Evolutionary conservation across 352 stramenopile genomes (phyloP), one percentile per base, ranked within the genome.

Genomic region (Elongisporangium undulatum): DNA sequence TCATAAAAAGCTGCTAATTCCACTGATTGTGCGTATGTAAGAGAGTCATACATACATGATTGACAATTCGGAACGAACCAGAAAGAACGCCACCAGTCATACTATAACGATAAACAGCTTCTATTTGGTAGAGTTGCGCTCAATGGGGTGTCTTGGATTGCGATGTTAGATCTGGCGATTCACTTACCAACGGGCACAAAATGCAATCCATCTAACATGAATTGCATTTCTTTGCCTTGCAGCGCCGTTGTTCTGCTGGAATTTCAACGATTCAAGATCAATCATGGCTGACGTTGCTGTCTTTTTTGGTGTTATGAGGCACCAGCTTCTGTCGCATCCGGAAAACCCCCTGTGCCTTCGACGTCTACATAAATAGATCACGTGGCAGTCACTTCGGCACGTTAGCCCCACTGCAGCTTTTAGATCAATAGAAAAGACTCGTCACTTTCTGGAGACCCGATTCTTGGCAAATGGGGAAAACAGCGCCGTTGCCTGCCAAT

Each of bases 1-100:
- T 92, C 85, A 20, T 94, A 86, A 69, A 52, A 54, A 45, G 34
- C 13, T 17, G 34, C 12, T 1, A 45, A 45, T 45, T 17, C 34
- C 10, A 45, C 7, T 2, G 12, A 45, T 45, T 45, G 34, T 45
- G 34, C 34, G 34, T 17, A 17, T 45, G 34, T 45, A 45, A 45
- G 34, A 45, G 34, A 45, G 34, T 45, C 34, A 45, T 17, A 17
- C 34, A 17, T 17, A 17, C 34, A 45, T 4, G 12, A 17, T 15
- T 10, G 34, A 17, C 34, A 8, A 45, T 45, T 45, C 34, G 34
- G 34, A 45, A 9, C 29, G 29, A 41, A 45, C 34, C 9, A 45
- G 1, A 45, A 15, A 45, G 34, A 45, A 45, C 12, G 34, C 34
- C 34, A 17, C 13, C 34, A 45, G 34, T 45, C 34, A 45, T 45